Base-by-base conservation (phyloP, 164 flowering plant genomes). In the Magnolia officinalis region DNA sequence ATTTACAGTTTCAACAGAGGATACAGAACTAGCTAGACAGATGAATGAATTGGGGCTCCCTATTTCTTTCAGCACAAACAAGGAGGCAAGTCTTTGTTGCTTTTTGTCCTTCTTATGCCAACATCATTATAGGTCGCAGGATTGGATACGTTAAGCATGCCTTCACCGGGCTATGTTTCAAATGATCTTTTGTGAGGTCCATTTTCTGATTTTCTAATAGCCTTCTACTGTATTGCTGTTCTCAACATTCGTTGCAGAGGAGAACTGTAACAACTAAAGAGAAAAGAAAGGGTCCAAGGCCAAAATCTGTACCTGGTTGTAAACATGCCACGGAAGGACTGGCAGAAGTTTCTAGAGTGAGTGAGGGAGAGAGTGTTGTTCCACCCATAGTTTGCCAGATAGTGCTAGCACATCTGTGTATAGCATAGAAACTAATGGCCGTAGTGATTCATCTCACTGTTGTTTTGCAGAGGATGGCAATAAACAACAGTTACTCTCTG, bases 31-130 rank as follows among this genome's bases (percentile, higher is more conserved):
- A 31, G 23, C 77, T 26, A 63, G 70, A 73, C 86, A 89, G 82
- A 87, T 96, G 95, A 81, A 78, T 75, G 89, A 82, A 18, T 76
- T 92, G 78, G 99, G 98, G 50, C 97, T 96, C 72, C 99, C 99
- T 18, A 71, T 86, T 72, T 86, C 94, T 1, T 96, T 96, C 81
- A 78, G 71, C 76, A 80, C 97, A 10, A 94, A 82, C 83, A 94
- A 88, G 82, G 87, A 86, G 86, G 90, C 83, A 74, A 75, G 26
- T 81, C 73, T 19, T 10, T 14, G 63, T 77, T 24, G 18, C 31
- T 63, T 21, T 20, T 23, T 20, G 6, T 21, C 19, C 26, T 50
- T 55, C 18, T 55, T 11, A 55, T 16, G 18, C 18, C 61, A 55
- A 55, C 16, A 55, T 16, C 18, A 16, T 55, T 55, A 0, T 52